phyloP scores from a whole-genome alignment of 176 grass and related monocot genomes.

The Secale cereale region DNA sequence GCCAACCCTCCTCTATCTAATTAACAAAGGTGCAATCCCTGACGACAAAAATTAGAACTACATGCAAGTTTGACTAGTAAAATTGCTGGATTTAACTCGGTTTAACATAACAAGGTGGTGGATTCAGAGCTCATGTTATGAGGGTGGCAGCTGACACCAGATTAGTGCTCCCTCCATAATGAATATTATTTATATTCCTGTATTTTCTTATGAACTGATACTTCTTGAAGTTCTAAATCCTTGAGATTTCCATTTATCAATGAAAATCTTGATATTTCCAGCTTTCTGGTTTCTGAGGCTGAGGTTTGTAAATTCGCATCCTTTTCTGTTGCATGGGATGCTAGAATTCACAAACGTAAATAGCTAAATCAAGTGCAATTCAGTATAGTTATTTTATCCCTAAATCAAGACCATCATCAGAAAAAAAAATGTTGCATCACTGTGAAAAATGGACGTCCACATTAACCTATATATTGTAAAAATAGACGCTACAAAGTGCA shows the following conservation, averaged over 20 bases:
- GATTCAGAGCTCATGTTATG: background rate
- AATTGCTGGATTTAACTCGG: background rate
- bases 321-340: background rate
- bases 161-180: background rate
- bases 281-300: background rate
- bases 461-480: background rate
- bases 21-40: background rate
- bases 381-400: background rate
- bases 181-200: too few species aligned
- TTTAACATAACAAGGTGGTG: background rate
- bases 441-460: background rate
- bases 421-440: background rate
- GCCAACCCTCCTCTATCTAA: background rate
- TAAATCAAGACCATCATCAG: too few species aligned
- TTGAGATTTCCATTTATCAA: background rate
- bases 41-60: background rate
- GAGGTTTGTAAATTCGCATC: background rate
- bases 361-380: background rate
- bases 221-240: background rate
- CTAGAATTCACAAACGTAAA: background rate
- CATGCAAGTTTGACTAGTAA: background rate
- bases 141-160: background rate
- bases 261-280: background rate
- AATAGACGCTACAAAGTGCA: background rate
- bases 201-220: background rate